A percentile compares a stretch with the other conserved stretches of the same genome.
These are phyloP conservation scores for Solanum gandarillasii DNA, from an alignment of 257 asterid species.

Conservation along the genomic window DNA sequence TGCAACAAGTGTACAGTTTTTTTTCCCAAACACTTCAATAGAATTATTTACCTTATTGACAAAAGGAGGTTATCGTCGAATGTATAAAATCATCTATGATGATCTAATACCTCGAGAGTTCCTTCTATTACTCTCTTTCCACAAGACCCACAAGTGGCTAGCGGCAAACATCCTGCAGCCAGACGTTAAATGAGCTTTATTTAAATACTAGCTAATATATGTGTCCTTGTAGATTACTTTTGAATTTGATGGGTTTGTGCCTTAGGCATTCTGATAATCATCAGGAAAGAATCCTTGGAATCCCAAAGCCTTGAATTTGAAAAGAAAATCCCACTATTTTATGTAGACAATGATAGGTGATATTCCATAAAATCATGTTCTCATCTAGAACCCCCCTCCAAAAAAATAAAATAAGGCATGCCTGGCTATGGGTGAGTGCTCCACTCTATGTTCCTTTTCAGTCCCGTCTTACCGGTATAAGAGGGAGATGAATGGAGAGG, in stretches of 20 bases:
- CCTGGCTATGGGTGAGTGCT: neutral
- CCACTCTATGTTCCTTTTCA: neutral
- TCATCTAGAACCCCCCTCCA: neutral
- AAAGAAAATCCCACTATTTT: neutral
- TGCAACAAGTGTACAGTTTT: neutral
- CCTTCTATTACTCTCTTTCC: neutral
- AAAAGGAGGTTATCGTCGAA: neutral
- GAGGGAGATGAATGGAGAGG: neutral
- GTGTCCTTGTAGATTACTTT: too few relatives aligned
- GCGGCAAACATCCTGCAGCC: neutral
- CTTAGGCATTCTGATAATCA: neutral
- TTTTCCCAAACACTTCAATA: neutral
- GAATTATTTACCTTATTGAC: neutral
- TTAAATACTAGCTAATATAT: neutral
- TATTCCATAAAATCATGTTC: neutral
- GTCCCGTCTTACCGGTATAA: neutral
- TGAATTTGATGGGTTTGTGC: neutral
- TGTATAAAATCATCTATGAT: neutral
- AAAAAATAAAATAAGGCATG: neutral
- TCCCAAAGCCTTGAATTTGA: neutral
- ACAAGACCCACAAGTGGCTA: neutral
- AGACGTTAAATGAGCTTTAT: neutral
- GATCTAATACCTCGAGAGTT: neutral
- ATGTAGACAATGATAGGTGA: neutral
- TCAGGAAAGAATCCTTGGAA: neutral